Conservation (phyloP, 768 basidiomycete species). For the Trametes coccinea region DNA sequence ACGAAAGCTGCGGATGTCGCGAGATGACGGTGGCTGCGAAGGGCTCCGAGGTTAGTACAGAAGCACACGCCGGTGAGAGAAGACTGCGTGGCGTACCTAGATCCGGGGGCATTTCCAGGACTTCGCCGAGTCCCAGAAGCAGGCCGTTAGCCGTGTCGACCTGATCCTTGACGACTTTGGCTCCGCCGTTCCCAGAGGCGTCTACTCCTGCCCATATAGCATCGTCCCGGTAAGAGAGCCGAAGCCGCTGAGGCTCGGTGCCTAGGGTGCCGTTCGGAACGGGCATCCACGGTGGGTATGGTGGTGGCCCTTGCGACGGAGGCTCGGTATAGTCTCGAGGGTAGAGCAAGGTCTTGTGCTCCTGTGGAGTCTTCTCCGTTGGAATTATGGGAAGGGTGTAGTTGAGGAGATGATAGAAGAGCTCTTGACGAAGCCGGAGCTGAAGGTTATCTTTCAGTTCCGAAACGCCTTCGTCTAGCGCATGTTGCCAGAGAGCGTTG, state of each 20-base stretch:
- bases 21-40: constrained; percentile 59
- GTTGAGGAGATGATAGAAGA: constrained; percentile 94
- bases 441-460: constrained; percentile 75
- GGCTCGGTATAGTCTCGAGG: constrained; percentile 60
- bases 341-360: constrained; percentile 66
- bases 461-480: constrained; percentile 40
- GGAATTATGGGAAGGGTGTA: constrained; percentile 57
- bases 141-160: constrained; percentile 73
- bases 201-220: constrained; percentile 69
- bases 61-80: not conserved
- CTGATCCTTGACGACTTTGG: constrained; percentile 55
- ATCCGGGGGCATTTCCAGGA: constrained; percentile 73
- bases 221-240: constrained; percentile 54
- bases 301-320: constrained; percentile 69
- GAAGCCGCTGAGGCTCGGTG: constrained; percentile 76
- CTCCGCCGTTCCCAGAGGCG: constrained; percentile 76
- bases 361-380: constrained; percentile 40
- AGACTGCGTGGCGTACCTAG: constrained; percentile 53
- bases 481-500: constrained; percentile 35
- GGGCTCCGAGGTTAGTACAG: not conserved
- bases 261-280: constrained; percentile 80
- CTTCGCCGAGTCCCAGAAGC: constrained; percentile 69
- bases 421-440: constrained; percentile 81
- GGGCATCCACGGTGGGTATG: constrained; percentile 84
- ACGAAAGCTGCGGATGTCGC: constrained; percentile 62